These are phyloP conservation scores for Ceratobasidium sp. DNA, from an alignment of 1,284 basidiomycete genomes.

Conservation along the genomic window DNA sequence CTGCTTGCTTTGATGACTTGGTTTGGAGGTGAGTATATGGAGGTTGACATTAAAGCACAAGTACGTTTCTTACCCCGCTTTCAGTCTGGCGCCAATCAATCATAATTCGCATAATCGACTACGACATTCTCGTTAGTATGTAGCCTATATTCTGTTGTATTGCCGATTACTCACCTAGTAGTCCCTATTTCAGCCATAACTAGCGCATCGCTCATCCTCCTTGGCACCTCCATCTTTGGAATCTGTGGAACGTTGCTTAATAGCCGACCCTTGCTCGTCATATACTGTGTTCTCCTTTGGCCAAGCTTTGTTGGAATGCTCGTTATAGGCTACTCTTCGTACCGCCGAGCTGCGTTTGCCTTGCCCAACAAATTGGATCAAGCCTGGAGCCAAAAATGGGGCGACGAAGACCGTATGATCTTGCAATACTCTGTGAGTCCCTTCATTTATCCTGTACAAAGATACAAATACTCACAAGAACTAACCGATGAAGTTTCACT, in stretches of 20 bases:
- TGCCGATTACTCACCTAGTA: constrained; percentile 7
- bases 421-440: constrained; percentile 69
- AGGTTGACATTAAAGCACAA: neutral
- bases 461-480: neutral
- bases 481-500: constrained; percentile 61
- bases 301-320: constrained; percentile 73
- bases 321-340: constrained; percentile 76
- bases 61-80: constrained; percentile 10
- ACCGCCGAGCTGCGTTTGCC: constrained; percentile 76
- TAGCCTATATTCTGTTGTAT: neutral
- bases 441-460: neutral
- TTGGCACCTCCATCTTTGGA: constrained; percentile 75
- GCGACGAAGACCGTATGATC: constrained; percentile 67
- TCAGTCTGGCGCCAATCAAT: constrained; percentile 59
- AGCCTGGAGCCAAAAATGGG: constrained; percentile 77
- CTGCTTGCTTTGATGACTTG: constrained; percentile 67
- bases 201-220: constrained; percentile 67
- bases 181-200: constrained; percentile 67
- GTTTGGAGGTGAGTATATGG: constrained; percentile 66
- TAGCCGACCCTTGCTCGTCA: constrained; percentile 77
- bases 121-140: constrained; percentile 65
- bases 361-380: constrained; percentile 79
- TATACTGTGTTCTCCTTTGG: constrained; percentile 80
- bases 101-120: constrained; percentile 68
- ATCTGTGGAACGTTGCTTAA: constrained; percentile 77